Conservation (phyloP, 371 early-diverging fungal species). For the Thermomucor indicae-seudaticae region DNA sequence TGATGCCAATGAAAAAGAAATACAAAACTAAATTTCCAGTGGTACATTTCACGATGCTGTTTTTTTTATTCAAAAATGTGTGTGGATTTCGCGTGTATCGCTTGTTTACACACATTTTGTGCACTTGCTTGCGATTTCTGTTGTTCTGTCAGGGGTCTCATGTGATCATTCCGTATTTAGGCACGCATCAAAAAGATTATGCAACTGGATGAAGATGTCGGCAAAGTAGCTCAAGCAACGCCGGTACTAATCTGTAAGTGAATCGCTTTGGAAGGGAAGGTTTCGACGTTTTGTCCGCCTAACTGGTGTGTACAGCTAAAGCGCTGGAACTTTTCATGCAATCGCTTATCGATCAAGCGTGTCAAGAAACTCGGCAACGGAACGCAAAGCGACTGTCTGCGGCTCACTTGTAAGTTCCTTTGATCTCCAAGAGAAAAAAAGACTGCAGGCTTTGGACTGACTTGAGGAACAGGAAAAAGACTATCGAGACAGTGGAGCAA, state of each 20-base stretch:
- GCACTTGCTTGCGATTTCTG: no score
- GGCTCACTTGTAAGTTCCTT: constrained; percentile 72
- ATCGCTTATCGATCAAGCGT: constrained; percentile 81
- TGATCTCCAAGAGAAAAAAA: not conserved
- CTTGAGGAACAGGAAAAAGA: constrained; percentile 63
- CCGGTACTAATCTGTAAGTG: constrained; percentile 93
- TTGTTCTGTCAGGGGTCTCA: no score
- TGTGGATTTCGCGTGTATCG: not conserved
- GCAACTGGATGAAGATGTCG: constrained; percentile 99
- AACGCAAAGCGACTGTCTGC: constrained; percentile 81
- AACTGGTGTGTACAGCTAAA: constrained; percentile 61
- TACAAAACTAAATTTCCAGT: constrained; percentile 92
- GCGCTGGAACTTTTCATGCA: constrained; percentile 95
- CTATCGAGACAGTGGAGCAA: constrained; percentile 79
- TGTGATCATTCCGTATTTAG: constrained; percentile 43
- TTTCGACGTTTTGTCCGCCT: constrained; percentile 2
- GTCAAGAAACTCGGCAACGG: constrained; percentile 75
- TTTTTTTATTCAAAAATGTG: no score
- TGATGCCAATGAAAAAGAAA: constrained; percentile 89
- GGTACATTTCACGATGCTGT: constrained; percentile 39
- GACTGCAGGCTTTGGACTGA: not conserved
- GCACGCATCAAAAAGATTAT: constrained; percentile 99
- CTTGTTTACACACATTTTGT: no score
- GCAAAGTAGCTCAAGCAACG: constrained; percentile 98
- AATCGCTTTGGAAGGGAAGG: not conserved